A percentile compares a stretch with the other conserved stretches of the same genome.
These are phyloP conservation scores for Pyrenopolyporus hunteri DNA, from an alignment of 495 filamentous ascomycete species.

Conservation along the genomic window DNA sequence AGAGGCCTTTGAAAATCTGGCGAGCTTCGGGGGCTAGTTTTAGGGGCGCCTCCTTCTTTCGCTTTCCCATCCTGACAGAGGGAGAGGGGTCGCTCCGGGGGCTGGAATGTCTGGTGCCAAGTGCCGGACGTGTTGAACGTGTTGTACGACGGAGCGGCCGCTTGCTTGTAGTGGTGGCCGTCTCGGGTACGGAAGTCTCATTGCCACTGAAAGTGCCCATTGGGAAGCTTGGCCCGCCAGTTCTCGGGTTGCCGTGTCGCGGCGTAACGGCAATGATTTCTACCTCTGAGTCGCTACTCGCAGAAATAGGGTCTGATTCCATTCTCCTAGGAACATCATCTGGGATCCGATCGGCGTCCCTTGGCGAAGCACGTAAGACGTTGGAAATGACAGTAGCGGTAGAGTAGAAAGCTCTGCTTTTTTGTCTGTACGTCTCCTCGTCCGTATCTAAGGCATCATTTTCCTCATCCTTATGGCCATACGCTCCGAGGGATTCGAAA, in stretches of 20 bases:
- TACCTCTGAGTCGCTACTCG: slow-evolving; percentile 15
- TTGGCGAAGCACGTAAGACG: neutral
- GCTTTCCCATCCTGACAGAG: slow-evolving; percentile 48
- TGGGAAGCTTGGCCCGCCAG: neutral
- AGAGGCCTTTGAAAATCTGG: slow-evolving; percentile 68
- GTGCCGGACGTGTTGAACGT: slow-evolving; percentile 14
- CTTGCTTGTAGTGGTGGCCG: slow-evolving; percentile 11
- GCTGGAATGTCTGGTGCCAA: slow-evolving; percentile 11
- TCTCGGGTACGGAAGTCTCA: slow-evolving; percentile 15
- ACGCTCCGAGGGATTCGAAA: slow-evolving; percentile 32
- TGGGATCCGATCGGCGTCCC: neutral
- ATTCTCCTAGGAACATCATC: neutral
- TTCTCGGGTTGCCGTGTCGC: slow-evolving; percentile 3
- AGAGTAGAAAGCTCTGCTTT: slow-evolving; percentile 25
- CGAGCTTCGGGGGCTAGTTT: slow-evolving; percentile 61
- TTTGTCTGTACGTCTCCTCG: slow-evolving; percentile 34
- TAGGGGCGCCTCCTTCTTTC: slow-evolving; percentile 51
- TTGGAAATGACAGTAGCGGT: neutral
- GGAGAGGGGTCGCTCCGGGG: slow-evolving; percentile 29
- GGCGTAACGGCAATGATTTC: slow-evolving; percentile 34
- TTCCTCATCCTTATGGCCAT: slow-evolving; percentile 13
- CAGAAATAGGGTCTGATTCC: slow-evolving; percentile 18
- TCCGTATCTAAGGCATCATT: slow-evolving; percentile 27
- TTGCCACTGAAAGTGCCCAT: neutral
- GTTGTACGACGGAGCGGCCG: slow-evolving; percentile 32